A percentile compares a stretch with the other conserved stretches of the same genome.
Conservation (phyloP, 805 yeast genomes). For the Hagleromyces aurorensis region DNA sequence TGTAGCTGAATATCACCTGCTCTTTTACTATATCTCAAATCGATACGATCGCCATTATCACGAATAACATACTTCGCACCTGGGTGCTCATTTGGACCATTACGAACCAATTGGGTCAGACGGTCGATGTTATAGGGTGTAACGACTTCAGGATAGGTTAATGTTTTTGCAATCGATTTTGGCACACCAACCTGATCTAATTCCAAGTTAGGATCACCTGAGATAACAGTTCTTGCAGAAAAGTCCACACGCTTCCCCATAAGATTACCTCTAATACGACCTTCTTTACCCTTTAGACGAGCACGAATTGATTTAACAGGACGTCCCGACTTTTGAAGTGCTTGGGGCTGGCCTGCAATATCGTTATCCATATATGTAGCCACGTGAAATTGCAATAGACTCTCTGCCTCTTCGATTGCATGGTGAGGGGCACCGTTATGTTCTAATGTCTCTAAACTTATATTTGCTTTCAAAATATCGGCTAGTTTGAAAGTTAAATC, state of each 20-base stretch:
- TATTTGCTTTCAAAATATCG: slow-evolving; percentile 92
- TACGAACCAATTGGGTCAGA: slow-evolving; percentile 85
- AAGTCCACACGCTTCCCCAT: slow-evolving; percentile 99
- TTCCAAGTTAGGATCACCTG: slow-evolving; percentile 97
- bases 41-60: slow-evolving; percentile 98
- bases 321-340: slow-evolving; percentile 96
- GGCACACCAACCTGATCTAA: slow-evolving; percentile 99
- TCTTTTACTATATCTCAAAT: slow-evolving; percentile 90
- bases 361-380: slow-evolving; percentile 99
- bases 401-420: slow-evolving; percentile 93
- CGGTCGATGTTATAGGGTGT: slow-evolving; percentile 96
- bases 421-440: slow-evolving; percentile 99
- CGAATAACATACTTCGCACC: slow-evolving; percentile 98
- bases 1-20: slow-evolving; percentile 97
- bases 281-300: slow-evolving; percentile 99
- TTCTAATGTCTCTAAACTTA: slow-evolving; percentile 93
- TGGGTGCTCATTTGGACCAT: slow-evolving; percentile 99
- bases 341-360: slow-evolving; percentile 99
- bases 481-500: slow-evolving; percentile 96
- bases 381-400: slow-evolving; percentile 91
- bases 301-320: slow-evolving; percentile 98
- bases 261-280: slow-evolving; percentile 94
- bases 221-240: slow-evolving; percentile 97
- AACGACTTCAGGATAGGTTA: slow-evolving; percentile 94
- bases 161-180: slow-evolving; percentile 87